Conservation (phyloP, 108 stramenopile species). For the Mediolabrus comicus region DNA sequence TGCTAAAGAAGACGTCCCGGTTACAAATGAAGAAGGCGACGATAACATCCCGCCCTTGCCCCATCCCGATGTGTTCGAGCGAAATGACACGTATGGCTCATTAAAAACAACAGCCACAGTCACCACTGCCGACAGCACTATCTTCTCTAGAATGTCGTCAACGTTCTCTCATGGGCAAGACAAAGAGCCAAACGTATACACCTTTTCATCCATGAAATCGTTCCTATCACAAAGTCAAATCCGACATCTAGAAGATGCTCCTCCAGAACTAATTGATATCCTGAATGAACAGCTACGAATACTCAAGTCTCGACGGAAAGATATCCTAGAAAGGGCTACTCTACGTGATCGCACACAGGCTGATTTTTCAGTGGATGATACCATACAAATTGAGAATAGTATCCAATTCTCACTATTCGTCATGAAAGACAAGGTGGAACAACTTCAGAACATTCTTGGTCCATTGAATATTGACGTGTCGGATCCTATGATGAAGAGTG, state of each 20-base stretch:
- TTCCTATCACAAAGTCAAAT: not conserved
- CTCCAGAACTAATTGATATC: not conserved
- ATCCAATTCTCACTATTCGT: not conserved
- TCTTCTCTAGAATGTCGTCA: not conserved
- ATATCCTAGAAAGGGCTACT: not conserved
- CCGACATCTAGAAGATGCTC: not conserved
- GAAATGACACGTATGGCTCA: not conserved
- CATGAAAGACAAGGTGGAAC: not conserved
- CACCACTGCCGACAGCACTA: not conserved
- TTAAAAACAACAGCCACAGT: not conserved
- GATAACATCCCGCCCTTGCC: not conserved
- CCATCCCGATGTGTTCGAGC: not conserved
- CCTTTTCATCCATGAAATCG: not conserved
- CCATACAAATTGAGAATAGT: not conserved
- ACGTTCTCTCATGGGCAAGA: not conserved
- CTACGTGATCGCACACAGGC: not conserved
- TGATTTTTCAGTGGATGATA: not conserved
- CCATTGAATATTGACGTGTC: not conserved
- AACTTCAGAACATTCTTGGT: not conserved
- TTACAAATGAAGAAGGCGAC: not conserved
- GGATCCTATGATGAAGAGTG: not conserved
- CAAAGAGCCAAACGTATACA: not conserved
- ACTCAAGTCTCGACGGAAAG: not conserved
- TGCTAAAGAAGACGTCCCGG: not conserved
- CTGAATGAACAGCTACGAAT: not conserved